Conservation (phyloP, 768 basidiomycete species). For the Russula brevipes region DNA sequence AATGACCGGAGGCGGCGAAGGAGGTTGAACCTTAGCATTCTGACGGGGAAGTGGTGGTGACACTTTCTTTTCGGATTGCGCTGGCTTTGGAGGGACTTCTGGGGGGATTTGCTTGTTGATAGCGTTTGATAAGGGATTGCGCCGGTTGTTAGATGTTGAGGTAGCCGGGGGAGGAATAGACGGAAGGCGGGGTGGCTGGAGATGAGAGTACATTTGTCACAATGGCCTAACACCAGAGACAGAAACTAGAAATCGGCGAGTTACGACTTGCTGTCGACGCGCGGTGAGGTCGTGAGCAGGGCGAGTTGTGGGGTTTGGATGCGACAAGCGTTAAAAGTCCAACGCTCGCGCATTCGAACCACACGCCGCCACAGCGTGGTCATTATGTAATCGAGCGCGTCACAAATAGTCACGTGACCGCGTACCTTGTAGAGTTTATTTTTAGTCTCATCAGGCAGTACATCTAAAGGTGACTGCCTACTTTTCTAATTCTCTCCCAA, state of each 20-base stretch:
- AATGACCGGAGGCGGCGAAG: slow-evolving; percentile 75
- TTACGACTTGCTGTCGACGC: slow-evolving; percentile 3
- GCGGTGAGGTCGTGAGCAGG: background rate
- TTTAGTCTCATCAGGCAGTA: no score
- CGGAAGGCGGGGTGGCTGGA: slow-evolving; percentile 13
- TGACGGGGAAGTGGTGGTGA: slow-evolving; percentile 75
- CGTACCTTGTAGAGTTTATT: background rate
- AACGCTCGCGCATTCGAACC: slow-evolving; percentile 3
- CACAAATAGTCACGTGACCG: slow-evolving; percentile 6
- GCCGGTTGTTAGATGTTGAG: slow-evolving; percentile 15
- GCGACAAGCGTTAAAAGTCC: background rate
- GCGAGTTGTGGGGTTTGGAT: background rate
- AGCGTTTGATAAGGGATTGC: slow-evolving; percentile 24
- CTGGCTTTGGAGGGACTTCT: slow-evolving; percentile 13
- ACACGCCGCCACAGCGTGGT: slow-evolving; percentile 14
- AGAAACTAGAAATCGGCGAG: background rate
- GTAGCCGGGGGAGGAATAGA: slow-evolving; percentile 24
- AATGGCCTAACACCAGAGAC: slow-evolving; percentile 26
- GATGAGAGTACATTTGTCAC: slow-evolving; percentile 22
- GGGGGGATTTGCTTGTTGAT: slow-evolving; percentile 21
- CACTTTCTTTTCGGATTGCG: slow-evolving; percentile 13
- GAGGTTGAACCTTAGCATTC: slow-evolving; percentile 76
- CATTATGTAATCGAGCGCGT: slow-evolving; percentile 5
- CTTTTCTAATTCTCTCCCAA: no score
- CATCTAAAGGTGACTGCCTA: no score